phyloP scores from a whole-genome alignment of 768 basidiomycete species.

The Kwoniella botswanensis region DNA sequence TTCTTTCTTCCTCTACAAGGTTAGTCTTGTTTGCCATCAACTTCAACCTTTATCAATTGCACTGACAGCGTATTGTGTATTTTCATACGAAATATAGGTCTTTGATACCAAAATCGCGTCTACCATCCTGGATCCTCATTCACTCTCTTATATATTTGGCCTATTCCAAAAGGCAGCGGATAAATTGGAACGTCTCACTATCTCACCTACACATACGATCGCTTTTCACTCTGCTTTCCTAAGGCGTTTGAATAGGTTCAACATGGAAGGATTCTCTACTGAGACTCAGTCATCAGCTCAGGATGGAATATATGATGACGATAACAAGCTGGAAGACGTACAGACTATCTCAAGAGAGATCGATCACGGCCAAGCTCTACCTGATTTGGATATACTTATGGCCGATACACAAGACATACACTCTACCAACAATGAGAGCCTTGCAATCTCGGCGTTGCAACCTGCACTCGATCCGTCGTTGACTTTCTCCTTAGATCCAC shows the following conservation, averaged over 20 bases:
- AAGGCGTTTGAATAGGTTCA: not conserved
- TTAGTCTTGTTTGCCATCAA: not conserved
- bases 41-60: not conserved
- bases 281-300: too few relatives aligned
- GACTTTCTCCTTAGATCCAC: not conserved
- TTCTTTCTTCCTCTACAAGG: conserved; percentile 23
- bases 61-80: not conserved
- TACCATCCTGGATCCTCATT: conserved; percentile 18
- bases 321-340: too few relatives aligned
- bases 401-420: too few relatives aligned
- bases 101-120: conserved; percentile 19
- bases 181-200: conserved; percentile 7
- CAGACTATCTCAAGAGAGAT: not conserved
- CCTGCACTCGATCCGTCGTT: not conserved
- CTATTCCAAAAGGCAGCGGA: conserved; percentile 14
- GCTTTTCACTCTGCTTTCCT: conserved; percentile 20
- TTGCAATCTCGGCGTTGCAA: not conserved
- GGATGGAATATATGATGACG: too few relatives aligned
- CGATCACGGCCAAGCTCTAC: not conserved
- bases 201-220: conserved; percentile 12
- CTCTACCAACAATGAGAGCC: not conserved
- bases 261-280: too few relatives aligned
- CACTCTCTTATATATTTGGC: conserved; percentile 13
- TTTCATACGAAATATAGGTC: conserved; percentile 2
- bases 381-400: too few relatives aligned